phyloP scores from a whole-genome alignment of 2,329 filamentous ascomycete species.

The Neofusicoccum parvum region DNA sequence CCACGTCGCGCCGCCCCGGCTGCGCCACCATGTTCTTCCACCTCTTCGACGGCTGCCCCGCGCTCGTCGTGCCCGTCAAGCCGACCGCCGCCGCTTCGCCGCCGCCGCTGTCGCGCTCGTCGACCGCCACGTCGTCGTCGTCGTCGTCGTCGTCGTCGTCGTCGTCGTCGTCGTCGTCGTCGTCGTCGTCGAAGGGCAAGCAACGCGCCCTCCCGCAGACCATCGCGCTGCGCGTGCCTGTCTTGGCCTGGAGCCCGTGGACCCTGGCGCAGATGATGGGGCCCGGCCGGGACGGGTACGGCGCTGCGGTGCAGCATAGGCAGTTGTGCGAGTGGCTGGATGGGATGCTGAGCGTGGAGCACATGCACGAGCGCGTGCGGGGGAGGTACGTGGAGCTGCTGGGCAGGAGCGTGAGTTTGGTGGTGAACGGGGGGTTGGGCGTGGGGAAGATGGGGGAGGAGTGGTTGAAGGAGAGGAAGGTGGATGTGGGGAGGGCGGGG shows the following conservation, averaged over 20 bases:
- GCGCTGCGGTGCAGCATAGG: slow-evolving; percentile 34
- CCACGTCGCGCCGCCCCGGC: slow-evolving; percentile 40
- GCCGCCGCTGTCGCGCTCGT: background rate
- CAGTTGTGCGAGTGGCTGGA: slow-evolving; percentile 41
- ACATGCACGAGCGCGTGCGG: slow-evolving; percentile 28
- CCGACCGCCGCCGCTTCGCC: background rate
- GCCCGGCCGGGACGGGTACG: slow-evolving; percentile 24
- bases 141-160: background rate
- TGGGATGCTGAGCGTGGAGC: slow-evolving; percentile 30
- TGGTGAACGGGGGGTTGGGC: slow-evolving; percentile 40
- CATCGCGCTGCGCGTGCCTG: slow-evolving; percentile 28
- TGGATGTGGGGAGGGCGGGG: slow-evolving; percentile 40
- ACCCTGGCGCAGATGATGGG: slow-evolving; percentile 36
- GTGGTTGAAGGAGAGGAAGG: slow-evolving; percentile 31
- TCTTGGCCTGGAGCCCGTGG: slow-evolving; percentile 39
- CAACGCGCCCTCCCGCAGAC: background rate
- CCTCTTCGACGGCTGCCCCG: slow-evolving; percentile 40
- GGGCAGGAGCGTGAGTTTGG: slow-evolving; percentile 36
- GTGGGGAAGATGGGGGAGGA: slow-evolving; percentile 25
- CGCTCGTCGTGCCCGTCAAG: slow-evolving; percentile 38
- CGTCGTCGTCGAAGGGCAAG: background rate
- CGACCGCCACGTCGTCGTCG: background rate
- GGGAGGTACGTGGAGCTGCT: slow-evolving; percentile 36
- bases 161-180: background rate
- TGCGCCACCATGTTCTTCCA: slow-evolving; percentile 41